These are phyloP conservation scores for Lachnellula arida DNA, from an alignment of 2,329 filamentous ascomycete genomes.

Conservation along the genomic window DNA sequence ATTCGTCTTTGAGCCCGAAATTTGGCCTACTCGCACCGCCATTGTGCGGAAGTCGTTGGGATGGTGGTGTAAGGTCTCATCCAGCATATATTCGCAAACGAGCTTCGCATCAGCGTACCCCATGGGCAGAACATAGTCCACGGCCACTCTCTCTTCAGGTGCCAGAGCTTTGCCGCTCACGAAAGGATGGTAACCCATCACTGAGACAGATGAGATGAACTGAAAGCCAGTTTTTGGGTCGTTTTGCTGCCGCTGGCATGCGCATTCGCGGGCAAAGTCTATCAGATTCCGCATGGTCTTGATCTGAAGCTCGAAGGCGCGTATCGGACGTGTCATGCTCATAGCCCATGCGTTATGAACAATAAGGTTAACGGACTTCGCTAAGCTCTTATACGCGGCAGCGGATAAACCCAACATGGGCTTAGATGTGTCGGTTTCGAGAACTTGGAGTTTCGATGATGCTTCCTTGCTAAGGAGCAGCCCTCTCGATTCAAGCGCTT, in stretches of 20 bases:
- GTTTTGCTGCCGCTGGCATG: conserved; percentile 16
- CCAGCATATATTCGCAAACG: conserved; percentile 46
- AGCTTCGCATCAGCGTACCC: conserved; percentile 52
- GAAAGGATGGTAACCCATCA: conserved; percentile 33
- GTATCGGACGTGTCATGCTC: conserved; percentile 37
- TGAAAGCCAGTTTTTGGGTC: conserved; percentile 33
- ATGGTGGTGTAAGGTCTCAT: conserved; percentile 42
- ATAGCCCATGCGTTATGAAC: conserved; percentile 50
- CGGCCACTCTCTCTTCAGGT: conserved; percentile 38
- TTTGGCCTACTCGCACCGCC: conserved; percentile 46
- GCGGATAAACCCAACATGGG: conserved; percentile 38
- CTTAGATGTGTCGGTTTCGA: conserved; percentile 40
- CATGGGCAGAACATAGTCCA: conserved; percentile 38
- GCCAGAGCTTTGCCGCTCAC: conserved; percentile 33
- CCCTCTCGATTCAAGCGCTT: conserved; percentile 29
- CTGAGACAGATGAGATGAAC: conserved; percentile 40
- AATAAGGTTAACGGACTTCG: conserved; percentile 42
- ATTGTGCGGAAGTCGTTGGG: conserved; percentile 40
- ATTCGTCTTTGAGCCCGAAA: conserved; percentile 44
- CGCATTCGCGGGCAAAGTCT: conserved; percentile 36
- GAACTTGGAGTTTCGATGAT: conserved; percentile 36
- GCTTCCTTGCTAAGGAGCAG: conserved; percentile 21
- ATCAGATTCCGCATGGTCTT: conserved; percentile 43
- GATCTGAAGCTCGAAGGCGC: conserved; percentile 41
- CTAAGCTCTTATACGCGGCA: conserved; percentile 36